Evolutionary conservation across 495 filamentous ascomycete species (phyloP), one percentile per base, ranked within the genome.

Genomic region (Astrocystis sublimbata): DNA sequence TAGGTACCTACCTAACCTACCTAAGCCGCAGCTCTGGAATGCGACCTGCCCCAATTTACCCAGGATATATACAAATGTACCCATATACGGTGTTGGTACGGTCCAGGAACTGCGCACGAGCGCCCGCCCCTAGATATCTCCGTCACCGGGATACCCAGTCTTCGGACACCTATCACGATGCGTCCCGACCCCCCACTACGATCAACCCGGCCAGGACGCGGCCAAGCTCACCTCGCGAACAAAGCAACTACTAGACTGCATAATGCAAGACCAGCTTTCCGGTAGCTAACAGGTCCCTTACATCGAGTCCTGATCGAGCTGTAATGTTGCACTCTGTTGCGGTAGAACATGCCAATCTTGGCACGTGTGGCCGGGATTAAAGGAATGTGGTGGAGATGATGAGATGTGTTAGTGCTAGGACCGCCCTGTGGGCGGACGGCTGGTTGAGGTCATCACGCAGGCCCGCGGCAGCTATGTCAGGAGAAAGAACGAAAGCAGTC

Each of bases 171-270:
- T 38, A 61, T 61, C 49, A 53, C 12, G 13, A 46, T 41, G 21
- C 17, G 26, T 30, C 28, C 36, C 49, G 40, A 33, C 47, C 58
- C 36, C 28, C 47, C 47, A 50, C 38, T 24, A 52, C 47, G 26
- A 51, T 52, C 35, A 28, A 61, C 6, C 19, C 36, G 36, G 33
- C 10, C 28, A 36, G 45, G 9, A 61, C 6, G 12, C 36, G 36
- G 33, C 10, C 28, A 36, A 53, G 9, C 58, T 31, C 36, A 45
- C 12, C 15, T 5, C 35, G 23, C 15, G 38, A 38, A 8, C 43
- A 28, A 61, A 43, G 40, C 36, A 42, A 61, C 7, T n/a, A n/a
- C n/a, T n/a, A n/a, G n/a, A n/a, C n/a, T 57, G 47, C 36, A 53
- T 53, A 53, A 42, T 61, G 38, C 38, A 45, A 43, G 2, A 46